These are phyloP conservation scores for Candolleomyces aberdarensis DNA, from an alignment of 768 basidiomycete species.

Conservation along the genomic window DNA sequence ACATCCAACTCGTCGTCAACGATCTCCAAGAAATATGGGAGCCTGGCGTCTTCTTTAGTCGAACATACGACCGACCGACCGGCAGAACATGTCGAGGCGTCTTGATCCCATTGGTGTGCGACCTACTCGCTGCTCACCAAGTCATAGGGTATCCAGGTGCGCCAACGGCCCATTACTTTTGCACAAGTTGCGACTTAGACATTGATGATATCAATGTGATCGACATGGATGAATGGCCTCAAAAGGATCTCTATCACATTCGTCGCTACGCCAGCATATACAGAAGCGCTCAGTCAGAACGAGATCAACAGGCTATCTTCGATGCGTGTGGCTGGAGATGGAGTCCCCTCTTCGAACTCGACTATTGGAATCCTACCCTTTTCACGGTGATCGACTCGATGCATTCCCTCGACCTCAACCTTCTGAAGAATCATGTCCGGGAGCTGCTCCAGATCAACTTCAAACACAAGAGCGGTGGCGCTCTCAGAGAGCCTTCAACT, in stretches of 20 bases:
- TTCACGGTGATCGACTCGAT: constrained; percentile 28
- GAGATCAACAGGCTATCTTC: background rate
- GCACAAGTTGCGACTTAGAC: background rate
- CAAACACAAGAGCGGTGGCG: background rate
- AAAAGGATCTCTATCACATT: background rate
- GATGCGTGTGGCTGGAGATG: constrained; percentile 16
- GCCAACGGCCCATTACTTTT: background rate
- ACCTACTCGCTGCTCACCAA: background rate
- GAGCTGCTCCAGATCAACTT: constrained; percentile 16
- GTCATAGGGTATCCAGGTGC: background rate
- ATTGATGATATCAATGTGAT: background rate
- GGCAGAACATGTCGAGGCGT: constrained; percentile 23
- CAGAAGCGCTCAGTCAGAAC: too few species aligned
- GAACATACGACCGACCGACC: constrained; percentile 12
- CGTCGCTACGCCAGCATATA: too few species aligned
- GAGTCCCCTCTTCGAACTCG: constrained; percentile 24
- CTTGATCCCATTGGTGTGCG: constrained; percentile 24
- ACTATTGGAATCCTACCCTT: constrained; percentile 30
- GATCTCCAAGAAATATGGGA: constrained; percentile 29
- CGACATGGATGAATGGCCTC: constrained; percentile 1
- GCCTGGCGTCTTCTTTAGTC: constrained; percentile 19
- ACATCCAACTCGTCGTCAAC: constrained; percentile 31
- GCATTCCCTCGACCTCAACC: constrained; percentile 28
- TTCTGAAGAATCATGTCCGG: constrained; percentile 20
- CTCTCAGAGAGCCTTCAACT: too few species aligned